Percentiles rank a stretch among this genome's conserved stretches.
phyloP scores from a whole-genome alignment of 306 rosid genomes.

The Hippophae gyantsensis region DNA sequence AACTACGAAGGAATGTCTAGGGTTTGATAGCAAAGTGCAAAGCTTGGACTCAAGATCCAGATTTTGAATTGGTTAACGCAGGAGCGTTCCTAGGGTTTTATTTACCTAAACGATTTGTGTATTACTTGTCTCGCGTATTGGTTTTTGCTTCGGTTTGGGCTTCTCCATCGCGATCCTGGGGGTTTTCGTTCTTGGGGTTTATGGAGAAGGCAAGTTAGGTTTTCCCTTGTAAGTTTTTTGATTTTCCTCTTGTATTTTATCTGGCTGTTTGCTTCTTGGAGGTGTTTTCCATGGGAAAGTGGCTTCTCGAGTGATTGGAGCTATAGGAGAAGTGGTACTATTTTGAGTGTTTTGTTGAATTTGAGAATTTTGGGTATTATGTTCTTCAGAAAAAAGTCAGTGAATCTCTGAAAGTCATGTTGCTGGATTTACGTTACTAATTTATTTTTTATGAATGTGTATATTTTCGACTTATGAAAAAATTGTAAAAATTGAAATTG shows the following conservation, averaged over 20 bases:
- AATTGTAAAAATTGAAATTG: constrained; percentile 5
- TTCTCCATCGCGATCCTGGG: constrained; percentile 45
- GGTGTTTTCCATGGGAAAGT: constrained; percentile 18
- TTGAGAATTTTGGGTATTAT: constrained; percentile 7
- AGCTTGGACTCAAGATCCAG: constrained; percentile 44
- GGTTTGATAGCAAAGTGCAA: constrained; percentile 45
- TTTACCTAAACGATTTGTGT: constrained; percentile 11
- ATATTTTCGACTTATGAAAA: neutral
- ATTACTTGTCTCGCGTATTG: constrained; percentile 17
- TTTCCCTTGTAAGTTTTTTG: constrained; percentile 14
- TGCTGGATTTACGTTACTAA: neutral
- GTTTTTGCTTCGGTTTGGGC: constrained; percentile 25
- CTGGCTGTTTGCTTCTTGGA: constrained; percentile 4
- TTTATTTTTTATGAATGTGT: constrained; percentile 4
- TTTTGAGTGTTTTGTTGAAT: neutral
- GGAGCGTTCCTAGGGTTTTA: constrained; percentile 29
- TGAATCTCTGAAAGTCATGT: neutral
- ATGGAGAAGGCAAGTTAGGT: constrained; percentile 8
- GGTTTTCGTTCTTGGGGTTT: constrained; percentile 24
- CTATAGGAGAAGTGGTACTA: neutral
- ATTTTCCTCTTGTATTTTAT: constrained; percentile 8
- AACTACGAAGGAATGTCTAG: constrained; percentile 38
- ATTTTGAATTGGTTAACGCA: constrained; percentile 42
- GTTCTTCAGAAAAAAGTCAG: constrained; percentile 12
- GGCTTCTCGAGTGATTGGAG: constrained; percentile 11